A percentile compares a stretch with the other conserved stretches of the same genome.
These are phyloP conservation scores for Candida albicans DNA, from an alignment of 1,139 yeast genomes.

Conservation along the genomic window DNA sequence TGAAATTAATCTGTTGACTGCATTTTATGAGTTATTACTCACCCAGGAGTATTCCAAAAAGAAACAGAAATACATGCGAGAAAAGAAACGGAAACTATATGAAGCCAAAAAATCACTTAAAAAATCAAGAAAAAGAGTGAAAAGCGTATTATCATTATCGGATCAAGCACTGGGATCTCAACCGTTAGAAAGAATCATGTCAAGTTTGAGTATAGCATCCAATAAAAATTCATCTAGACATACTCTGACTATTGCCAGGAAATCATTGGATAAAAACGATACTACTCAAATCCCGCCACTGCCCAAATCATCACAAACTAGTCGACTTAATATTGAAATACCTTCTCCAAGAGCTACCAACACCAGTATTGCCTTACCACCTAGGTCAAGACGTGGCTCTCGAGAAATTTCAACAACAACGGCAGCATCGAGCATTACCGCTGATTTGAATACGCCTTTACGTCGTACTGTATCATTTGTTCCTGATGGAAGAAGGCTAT, in stretches of 20 bases:
- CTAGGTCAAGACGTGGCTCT: constrained; percentile 9
- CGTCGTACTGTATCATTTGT: constrained; percentile 36
- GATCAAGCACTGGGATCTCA: constrained; percentile 31
- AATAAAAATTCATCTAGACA: constrained; percentile 23
- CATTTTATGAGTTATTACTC: constrained; percentile 74
- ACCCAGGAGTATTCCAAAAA: constrained; percentile 56
- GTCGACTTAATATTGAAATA: constrained; percentile 8
- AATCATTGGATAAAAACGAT: constrained; percentile 13
- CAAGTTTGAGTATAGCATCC: constrained; percentile 39
- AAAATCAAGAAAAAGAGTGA: constrained; percentile 53
- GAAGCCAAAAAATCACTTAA: constrained; percentile 43
- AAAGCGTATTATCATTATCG: constrained; percentile 38
- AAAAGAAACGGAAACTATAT: constrained; percentile 40
- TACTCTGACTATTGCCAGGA: constrained; percentile 9
- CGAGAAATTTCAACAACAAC: constrained; percentile 12
- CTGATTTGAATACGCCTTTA: constrained; percentile 5
- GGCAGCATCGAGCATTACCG: background rate
- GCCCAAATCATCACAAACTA: constrained; percentile 8
- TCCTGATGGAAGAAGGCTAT: constrained; percentile 27
- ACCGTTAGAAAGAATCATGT: constrained; percentile 43
- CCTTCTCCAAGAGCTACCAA: constrained; percentile 5
- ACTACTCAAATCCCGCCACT: background rate
- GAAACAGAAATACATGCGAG: constrained; percentile 32
- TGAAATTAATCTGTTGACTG: constrained; percentile 78
- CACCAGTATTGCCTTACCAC: constrained; percentile 3